phyloP scores from a whole-genome alignment of 176 grass and related monocot genomes.

The Zea luxurians region DNA sequence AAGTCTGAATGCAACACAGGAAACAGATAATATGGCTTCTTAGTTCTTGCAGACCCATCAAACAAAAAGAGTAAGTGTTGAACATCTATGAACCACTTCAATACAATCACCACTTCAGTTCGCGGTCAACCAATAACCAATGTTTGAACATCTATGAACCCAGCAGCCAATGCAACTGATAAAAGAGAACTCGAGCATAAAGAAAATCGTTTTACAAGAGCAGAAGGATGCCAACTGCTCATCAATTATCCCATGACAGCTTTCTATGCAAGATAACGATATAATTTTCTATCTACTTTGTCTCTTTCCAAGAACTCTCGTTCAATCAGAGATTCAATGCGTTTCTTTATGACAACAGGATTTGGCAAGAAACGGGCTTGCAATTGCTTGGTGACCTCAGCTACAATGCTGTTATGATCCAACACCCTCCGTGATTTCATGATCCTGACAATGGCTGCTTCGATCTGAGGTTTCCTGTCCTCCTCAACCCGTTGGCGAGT shows the following conservation, averaged over 20 bases:
- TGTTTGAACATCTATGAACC: slow-evolving; percentile 33
- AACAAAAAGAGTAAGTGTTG: not conserved
- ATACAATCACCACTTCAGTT: slow-evolving; percentile 9
- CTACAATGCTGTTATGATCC: slow-evolving; percentile 94
- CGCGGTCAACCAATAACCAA: slow-evolving; percentile 12
- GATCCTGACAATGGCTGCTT: slow-evolving; percentile 93
- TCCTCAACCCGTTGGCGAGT: slow-evolving; percentile 94
- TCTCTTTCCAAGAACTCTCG: slow-evolving; percentile 98
- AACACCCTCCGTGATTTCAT: slow-evolving; percentile 91
- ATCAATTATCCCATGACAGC: slow-evolving; percentile 35
- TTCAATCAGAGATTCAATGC: slow-evolving; percentile 92
- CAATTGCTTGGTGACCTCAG: slow-evolving; percentile 93
- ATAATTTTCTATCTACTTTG: slow-evolving; percentile 92
- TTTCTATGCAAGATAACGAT: slow-evolving; percentile 90
- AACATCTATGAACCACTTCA: not conserved
- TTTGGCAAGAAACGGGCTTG: slow-evolving; percentile 90
- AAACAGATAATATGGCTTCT: not conserved
- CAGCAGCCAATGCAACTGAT: slow-evolving; percentile 33
- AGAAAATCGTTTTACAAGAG: slow-evolving; percentile 48
- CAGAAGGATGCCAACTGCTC: slow-evolving; percentile 24
- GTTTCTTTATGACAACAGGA: slow-evolving; percentile 94
- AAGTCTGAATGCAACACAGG: not conserved
- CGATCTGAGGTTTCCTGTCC: slow-evolving; percentile 96
- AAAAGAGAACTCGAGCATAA: slow-evolving; percentile 44
- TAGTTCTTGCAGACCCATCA: not conserved